Conservation (phyloP, 352 stramenopile species). For the Phytopythium cucurbitacearum region DNA sequence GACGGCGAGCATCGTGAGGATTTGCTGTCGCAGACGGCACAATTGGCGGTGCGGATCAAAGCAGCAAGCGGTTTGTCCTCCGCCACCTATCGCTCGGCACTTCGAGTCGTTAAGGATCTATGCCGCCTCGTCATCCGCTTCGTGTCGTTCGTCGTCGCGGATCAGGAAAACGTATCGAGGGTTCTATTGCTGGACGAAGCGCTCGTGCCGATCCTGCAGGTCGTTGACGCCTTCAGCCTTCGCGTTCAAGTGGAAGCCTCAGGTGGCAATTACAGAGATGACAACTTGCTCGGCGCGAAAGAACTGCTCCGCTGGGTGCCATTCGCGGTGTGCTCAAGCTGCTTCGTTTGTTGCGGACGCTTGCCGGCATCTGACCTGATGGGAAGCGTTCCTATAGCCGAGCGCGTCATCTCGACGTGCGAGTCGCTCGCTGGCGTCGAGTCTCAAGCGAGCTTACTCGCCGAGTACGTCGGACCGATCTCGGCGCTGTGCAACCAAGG, state of each 20-base stretch:
- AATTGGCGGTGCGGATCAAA: conserved; percentile 12
- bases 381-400: conserved; percentile 13
- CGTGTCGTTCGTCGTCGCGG: conserved; percentile 7
- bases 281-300: conserved; percentile 2
- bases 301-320: conserved; percentile 32
- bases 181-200: conserved; percentile 23
- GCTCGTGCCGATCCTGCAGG: conserved; percentile 20
- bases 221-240: conserved; percentile 16
- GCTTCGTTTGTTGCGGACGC: conserved; percentile 22
- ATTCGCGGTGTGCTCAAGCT: conserved; percentile 28
- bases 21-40: background rate
- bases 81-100: background rate
- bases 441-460: conserved; percentile 13
- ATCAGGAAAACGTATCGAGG: conserved; percentile 5
- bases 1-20: background rate
- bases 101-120: conserved; percentile 26
- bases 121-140: conserved; percentile 19
- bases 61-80: conserved; percentile 8
- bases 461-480: conserved; percentile 30
- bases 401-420: conserved; percentile 19
- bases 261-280: background rate
- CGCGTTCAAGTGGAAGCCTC: background rate
- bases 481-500: conserved; percentile 46
- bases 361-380: conserved; percentile 22
- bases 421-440: conserved; percentile 6